These are phyloP conservation scores for Emergomyces orientalis DNA, from an alignment of 2,329 filamentous ascomycete genomes.

Conservation along the genomic window DNA sequence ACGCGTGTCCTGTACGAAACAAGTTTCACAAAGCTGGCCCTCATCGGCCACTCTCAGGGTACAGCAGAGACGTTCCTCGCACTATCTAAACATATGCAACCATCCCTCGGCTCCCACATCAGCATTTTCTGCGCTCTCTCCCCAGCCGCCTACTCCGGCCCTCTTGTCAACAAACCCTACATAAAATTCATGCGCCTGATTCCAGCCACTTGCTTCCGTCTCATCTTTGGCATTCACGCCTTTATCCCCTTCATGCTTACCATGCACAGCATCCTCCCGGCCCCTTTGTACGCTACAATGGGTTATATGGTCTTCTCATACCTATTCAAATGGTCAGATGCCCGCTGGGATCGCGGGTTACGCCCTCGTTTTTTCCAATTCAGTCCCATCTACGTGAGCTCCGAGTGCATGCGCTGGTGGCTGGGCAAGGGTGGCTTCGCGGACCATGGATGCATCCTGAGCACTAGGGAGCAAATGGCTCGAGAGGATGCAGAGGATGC, in stretches of 20 bases:
- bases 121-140: conserved; percentile 87
- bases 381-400: conserved; percentile 78
- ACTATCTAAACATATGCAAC: conserved; percentile 79
- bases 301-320: conserved; percentile 86
- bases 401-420: conserved; percentile 95
- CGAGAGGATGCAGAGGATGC: conserved; percentile 44
- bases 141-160: conserved; percentile 81
- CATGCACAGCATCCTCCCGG: conserved; percentile 60
- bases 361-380: conserved; percentile 84
- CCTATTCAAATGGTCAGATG: conserved; percentile 79
- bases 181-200: conserved; percentile 87
- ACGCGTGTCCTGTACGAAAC: conserved; percentile 74
- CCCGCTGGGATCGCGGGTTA: conserved; percentile 71
- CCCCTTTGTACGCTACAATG: conserved; percentile 64
- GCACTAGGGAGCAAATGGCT: conserved; percentile 63
- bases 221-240: conserved; percentile 82
- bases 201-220: conserved; percentile 62
- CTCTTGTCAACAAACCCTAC: conserved; percentile 74
- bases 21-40: conserved; percentile 68
- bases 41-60: conserved; percentile 83
- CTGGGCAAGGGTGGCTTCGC: conserved; percentile 78
- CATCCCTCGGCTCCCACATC: conserved; percentile 70
- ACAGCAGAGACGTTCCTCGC: conserved; percentile 83
- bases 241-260: conserved; percentile 93
- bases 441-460: conserved; percentile 75